Percentiles rank a stretch among this genome's conserved stretches.
Conservation (phyloP, 176 grass and related monocot species). For the Ensete ventricosum region DNA sequence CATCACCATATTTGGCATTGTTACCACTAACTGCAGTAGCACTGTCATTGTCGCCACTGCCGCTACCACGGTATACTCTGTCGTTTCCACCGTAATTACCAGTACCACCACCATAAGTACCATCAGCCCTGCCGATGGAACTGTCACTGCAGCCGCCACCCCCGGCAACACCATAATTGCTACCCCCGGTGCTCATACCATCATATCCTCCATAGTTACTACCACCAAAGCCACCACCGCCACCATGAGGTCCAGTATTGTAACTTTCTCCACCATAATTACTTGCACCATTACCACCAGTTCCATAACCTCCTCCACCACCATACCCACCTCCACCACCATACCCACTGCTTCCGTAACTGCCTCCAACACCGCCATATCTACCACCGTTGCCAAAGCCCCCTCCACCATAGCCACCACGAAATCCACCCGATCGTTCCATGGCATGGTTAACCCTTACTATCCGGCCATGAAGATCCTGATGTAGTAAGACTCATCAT, state of each 20-base stretch:
- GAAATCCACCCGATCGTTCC: conserved; percentile 27
- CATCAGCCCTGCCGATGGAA: conserved; percentile 9
- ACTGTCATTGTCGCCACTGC: neutral
- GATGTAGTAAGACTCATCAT: neutral
- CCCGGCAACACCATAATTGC: conserved; percentile 24
- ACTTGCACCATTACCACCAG: conserved; percentile 9
- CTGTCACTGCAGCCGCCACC: neutral
- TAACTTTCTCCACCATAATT: neutral
- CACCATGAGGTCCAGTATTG: neutral
- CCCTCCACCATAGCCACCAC: neutral
- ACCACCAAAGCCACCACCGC: conserved; percentile 15
- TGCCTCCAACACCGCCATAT: neutral
- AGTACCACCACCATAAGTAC: conserved; percentile 20
- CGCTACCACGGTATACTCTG: conserved; percentile 21
- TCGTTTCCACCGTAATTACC: conserved; percentile 12
- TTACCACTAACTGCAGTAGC: neutral
- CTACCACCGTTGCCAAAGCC: conserved; percentile 20
- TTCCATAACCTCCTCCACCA: conserved; percentile 15
- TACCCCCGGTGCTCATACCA: neutral
- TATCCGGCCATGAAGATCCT: conserved; percentile 76
- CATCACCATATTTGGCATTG: neutral
- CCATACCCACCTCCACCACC: conserved; percentile 5
- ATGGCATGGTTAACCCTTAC: conserved; percentile 53
- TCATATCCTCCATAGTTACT: neutral
- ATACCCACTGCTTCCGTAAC: conserved; percentile 5